Conservation (phyloP, 2,329 filamentous ascomycete species). For the Pseudohalonectria lignicola region DNA sequence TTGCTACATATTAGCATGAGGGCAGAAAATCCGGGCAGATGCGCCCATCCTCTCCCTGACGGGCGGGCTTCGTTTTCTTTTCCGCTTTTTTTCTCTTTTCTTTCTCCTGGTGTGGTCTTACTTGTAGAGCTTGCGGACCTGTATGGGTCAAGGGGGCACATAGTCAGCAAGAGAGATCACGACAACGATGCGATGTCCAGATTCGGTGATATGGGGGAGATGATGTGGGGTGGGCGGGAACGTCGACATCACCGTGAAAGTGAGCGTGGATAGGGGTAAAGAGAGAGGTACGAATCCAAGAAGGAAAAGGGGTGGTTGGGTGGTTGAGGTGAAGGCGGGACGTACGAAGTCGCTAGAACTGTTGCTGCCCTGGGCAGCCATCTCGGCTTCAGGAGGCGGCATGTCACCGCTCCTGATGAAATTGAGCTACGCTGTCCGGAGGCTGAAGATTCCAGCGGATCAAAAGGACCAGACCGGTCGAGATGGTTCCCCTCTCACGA, state of each 20-base stretch:
- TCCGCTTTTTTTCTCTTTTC: not conserved
- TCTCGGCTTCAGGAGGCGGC: constrained; percentile 21
- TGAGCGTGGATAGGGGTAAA: constrained; percentile 8
- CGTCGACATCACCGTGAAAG: constrained; percentile 4
- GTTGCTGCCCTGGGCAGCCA: constrained; percentile 39
- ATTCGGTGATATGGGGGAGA: constrained; percentile 9
- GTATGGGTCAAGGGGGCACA: constrained; percentile 3
- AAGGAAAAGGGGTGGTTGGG: constrained; percentile 7
- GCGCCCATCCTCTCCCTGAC: not conserved
- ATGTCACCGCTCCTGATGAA: not conserved
- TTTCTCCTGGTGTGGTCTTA: constrained; percentile 40
- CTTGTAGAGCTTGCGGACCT: constrained; percentile 99
- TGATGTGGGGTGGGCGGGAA: not conserved
- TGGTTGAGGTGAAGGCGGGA: constrained; percentile 15
- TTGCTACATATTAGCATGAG: constrained; percentile 15
- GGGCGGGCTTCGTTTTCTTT: no score
- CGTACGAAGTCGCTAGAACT: constrained; percentile 94
- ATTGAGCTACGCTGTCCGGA: no score
- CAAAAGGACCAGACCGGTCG: constrained; percentile 1
- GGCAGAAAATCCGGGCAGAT: not conserved
- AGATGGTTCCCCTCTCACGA: constrained; percentile 1
- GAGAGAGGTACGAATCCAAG: constrained; percentile 1
- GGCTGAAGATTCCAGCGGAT: no score
- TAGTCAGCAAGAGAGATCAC: not conserved
- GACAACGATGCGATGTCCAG: not conserved